phyloP scores from a whole-genome alignment of 75 land plant genomes.

The Cryptomeria japonica region DNA sequence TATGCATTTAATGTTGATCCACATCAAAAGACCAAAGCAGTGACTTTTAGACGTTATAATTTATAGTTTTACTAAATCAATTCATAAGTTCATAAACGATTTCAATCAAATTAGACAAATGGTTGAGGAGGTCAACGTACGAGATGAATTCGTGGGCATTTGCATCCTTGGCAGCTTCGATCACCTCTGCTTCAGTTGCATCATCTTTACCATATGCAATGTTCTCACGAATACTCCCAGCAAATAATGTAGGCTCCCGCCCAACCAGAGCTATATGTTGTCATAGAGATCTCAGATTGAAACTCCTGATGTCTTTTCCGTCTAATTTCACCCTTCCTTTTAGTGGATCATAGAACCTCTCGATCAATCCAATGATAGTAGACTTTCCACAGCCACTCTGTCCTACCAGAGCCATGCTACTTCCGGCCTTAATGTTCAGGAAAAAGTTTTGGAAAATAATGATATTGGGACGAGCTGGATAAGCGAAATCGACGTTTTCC shows the following conservation, averaged over 20 bases:
- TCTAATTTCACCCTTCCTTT: conserved; percentile 55
- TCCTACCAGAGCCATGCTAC: conserved; percentile 67
- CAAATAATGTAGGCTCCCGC: conserved; percentile 76
- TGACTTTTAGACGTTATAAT: neutral
- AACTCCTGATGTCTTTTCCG: conserved; percentile 48
- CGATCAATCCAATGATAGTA: conserved; percentile 70
- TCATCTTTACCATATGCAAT: conserved; percentile 58
- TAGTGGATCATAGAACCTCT: conserved; percentile 63
- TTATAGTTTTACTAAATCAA: neutral
- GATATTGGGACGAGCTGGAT: conserved; percentile 62
- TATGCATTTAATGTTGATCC: neutral
- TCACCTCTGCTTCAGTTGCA: conserved; percentile 60
- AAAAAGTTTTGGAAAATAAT: conserved; percentile 41
- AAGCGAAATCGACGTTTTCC: conserved; percentile 63
- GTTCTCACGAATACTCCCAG: conserved; percentile 63
- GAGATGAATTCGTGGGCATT: conserved; percentile 78
- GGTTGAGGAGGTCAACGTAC: conserved; percentile 23
- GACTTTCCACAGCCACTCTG: conserved; percentile 78
- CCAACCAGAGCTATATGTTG: conserved; percentile 56
- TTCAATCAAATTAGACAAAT: neutral
- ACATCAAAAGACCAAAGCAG: neutral
- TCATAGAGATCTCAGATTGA: conserved; percentile 47
- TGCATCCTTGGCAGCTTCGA: conserved; percentile 74
- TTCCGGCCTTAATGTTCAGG: conserved; percentile 54
- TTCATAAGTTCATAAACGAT: neutral